Conservation (phyloP, 768 basidiomycete species). For the Rhizopogon sp. region DNA sequence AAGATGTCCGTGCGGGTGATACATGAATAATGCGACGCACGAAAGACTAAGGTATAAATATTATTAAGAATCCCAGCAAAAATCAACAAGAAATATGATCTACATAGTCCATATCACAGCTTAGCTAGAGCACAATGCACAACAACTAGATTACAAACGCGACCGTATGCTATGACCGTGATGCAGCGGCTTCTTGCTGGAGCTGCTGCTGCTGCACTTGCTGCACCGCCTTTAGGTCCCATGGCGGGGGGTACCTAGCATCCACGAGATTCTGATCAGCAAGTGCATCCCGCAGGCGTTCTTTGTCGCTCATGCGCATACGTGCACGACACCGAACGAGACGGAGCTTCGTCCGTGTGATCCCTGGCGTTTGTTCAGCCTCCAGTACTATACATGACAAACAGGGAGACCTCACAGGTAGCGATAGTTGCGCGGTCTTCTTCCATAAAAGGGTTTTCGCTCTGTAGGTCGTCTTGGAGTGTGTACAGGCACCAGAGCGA, state of each 20-base stretch:
- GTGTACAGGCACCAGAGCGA: constrained; percentile 93
- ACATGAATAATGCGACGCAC: no score
- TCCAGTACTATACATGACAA: background rate
- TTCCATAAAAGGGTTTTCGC: constrained; percentile 79
- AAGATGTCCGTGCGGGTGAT: no score
- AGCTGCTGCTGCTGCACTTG: constrained; percentile 18
- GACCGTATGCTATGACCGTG: background rate
- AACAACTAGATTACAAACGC: background rate
- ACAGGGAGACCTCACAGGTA: constrained; percentile 48
- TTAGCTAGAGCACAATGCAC: background rate
- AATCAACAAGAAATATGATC: background rate
- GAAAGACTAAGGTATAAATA: no score
- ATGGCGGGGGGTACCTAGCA: constrained; percentile 64
- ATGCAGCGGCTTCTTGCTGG: constrained; percentile 5
- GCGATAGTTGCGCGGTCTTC: constrained; percentile 77
- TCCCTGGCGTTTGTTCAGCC: constrained; percentile 45
- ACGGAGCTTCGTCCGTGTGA: constrained; percentile 78
- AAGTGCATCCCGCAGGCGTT: constrained; percentile 70
- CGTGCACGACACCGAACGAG: constrained; percentile 73
- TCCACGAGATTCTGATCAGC: constrained; percentile 79
- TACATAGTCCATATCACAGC: no score
- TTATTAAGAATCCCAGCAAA: background rate
- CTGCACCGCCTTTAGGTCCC: constrained; percentile 47
- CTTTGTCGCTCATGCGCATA: constrained; percentile 71
- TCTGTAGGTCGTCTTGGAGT: constrained; percentile 84